Percentiles rank a stretch among this genome's conserved stretches.
Conservation (phyloP, 805 yeast genomes). For the Tetrapisispora iriomotensis region DNA sequence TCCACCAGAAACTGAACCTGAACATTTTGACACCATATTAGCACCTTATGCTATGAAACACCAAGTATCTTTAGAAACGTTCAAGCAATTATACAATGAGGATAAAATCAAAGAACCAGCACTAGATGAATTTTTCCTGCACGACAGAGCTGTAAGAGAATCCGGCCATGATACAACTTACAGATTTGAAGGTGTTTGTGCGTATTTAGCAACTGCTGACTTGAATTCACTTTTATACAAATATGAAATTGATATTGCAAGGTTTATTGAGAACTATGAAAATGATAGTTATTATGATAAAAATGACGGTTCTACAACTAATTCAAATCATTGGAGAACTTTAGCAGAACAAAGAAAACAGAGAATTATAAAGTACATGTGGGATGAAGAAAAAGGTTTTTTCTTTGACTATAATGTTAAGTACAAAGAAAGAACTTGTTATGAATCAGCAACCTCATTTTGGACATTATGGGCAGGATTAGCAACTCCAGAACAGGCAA, state of each 20-base stretch:
- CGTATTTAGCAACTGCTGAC: conserved; percentile 83
- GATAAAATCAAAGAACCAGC: conserved; percentile 62
- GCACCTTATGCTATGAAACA: conserved; percentile 60
- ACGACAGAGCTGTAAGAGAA: conserved; percentile 92
- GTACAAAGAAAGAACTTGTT: conserved; percentile 43
- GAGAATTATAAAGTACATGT: conserved; percentile 56
- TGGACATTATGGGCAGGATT: conserved; percentile 87
- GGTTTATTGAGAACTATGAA: conserved; percentile 48
- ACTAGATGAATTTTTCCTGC: conserved; percentile 77
- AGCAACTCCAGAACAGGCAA: conserved; percentile 63
- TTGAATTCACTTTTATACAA: conserved; percentile 77
- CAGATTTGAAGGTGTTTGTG: conserved; percentile 83
- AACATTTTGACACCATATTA: conserved; percentile 71
- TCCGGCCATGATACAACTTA: conserved; percentile 94
- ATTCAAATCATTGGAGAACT: conserved; percentile 48
- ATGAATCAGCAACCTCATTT: conserved; percentile 81
- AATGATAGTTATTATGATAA: conserved; percentile 35
- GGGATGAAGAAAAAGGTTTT: conserved; percentile 74
- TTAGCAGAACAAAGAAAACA: conserved; percentile 46
- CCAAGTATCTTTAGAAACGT: conserved; percentile 46
- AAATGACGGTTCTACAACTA: conserved; percentile 33
- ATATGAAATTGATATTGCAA: conserved; percentile 79
- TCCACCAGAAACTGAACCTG: conserved; percentile 92
- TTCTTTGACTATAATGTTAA: conserved; percentile 78
- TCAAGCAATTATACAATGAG: conserved; percentile 58